These are phyloP conservation scores for Ceratocystis albifundus DNA, from an alignment of 2,329 filamentous ascomycete genomes.

Conservation along the genomic window DNA sequence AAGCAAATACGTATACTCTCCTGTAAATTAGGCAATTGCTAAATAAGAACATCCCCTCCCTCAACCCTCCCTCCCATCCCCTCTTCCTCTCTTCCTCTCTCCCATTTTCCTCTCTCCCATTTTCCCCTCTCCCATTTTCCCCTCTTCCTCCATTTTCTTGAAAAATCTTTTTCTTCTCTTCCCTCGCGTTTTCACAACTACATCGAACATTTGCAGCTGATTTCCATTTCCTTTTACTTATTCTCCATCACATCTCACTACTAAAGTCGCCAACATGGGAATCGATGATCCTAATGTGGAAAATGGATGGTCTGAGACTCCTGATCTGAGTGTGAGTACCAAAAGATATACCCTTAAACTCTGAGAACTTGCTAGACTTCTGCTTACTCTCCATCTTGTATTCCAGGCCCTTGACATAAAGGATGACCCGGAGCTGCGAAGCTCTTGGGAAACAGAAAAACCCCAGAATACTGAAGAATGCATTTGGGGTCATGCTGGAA, in stretches of 20 bases:
- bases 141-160: background rate
- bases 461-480: background rate
- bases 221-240: background rate
- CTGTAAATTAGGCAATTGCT: background rate
- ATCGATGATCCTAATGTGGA: background rate
- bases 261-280: background rate
- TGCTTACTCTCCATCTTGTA: background rate
- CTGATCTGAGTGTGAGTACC: background rate
- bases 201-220: background rate
- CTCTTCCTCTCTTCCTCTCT: too few species aligned
- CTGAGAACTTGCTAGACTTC: background rate
- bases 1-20: background rate
- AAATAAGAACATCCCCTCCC: background rate
- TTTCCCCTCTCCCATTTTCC: background rate
- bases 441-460: background rate
- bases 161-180: background rate
- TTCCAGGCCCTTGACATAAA: background rate
- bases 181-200: too few species aligned
- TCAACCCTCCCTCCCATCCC: background rate
- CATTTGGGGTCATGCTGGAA: slow-evolving; percentile 3
- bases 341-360: background rate
- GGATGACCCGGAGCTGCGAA: background rate
- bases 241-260: background rate
- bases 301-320: background rate
- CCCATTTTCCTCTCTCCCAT: too few species aligned